Base-by-base conservation (phyloP, 441 rosid species). In the Adansonia rubrostipa region DNA sequence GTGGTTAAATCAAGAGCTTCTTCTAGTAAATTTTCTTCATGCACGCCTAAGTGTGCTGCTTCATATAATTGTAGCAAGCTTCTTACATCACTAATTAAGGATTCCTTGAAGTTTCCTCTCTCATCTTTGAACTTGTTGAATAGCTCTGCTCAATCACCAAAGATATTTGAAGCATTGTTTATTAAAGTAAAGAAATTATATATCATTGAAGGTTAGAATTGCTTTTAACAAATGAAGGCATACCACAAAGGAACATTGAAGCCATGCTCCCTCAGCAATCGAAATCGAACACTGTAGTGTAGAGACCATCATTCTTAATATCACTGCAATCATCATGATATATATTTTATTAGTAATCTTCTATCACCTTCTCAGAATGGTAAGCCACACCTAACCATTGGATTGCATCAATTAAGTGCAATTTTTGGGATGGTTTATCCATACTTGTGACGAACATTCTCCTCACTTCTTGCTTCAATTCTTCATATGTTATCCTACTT, bases 181-280 rank as follows among this genome's bases (percentile, higher is more conserved):
- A 28, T 28, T 1, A 28, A 28, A 28, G 36, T 28, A 28, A 28
- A 28, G 36, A 28, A 28, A 28, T 28, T 28, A 28, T 28, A 28
- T 2, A 28, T 28, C 36, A 28, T 28, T 28, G 36, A 28, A 28
- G 36, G 36, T 28, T 28, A 28, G 36, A 28, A 28, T 28, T 28
- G 36, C 36, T 13, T 53, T 15, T 53, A 53, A 53, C 36, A 15
- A 53, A 8, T 9, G 0, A 47, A 47, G 10, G 51, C 50, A 8
- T 53, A 53, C 61, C 61, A 17, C 9, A 28, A 56, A 56, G 7
- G 1, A 56, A 56, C 61, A 56, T 56, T 6, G 70, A 53, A 56
- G 1, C 84, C 82, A 53, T 77, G 79, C 40, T 81, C 77, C 17
- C 82, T 76, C 9, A 56, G 24, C 20, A 84, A 64, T 10, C 86